phyloP scores from a whole-genome alignment of 1,284 basidiomycete genomes.

The Leccinum solheimii region DNA sequence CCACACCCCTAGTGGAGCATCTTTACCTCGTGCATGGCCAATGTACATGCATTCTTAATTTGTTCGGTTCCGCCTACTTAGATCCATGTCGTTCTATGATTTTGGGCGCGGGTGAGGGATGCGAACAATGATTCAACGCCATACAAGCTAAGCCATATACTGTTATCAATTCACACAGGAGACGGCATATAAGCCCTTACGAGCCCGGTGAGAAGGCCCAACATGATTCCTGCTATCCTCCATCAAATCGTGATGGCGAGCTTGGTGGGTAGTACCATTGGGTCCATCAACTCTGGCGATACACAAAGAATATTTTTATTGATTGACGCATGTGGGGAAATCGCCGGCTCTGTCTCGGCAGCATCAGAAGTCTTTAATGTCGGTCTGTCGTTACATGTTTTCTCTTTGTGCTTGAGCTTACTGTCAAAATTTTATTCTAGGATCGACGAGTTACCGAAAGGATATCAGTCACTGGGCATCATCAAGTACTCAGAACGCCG shows the following conservation, averaged over 20 bases:
- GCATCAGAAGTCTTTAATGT: not conserved
- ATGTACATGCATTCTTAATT: not conserved
- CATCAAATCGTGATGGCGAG: not conserved
- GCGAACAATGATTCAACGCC: not conserved
- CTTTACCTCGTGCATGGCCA: not conserved
- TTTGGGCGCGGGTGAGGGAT: not conserved
- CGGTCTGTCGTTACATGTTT: not conserved
- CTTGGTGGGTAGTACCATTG: not conserved
- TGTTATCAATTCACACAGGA: not conserved
- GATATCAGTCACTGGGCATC: conserved; percentile 49
- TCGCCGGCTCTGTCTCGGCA: not conserved
- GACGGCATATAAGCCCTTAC: not conserved
- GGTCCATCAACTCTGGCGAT: not conserved
- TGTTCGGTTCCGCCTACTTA: not conserved
- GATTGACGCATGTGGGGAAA: not conserved
- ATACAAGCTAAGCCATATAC: not conserved
- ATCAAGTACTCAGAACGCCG: conserved; percentile 43
- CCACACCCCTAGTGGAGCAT: not conserved
- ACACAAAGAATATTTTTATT: not conserved
- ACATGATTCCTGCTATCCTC: not conserved
- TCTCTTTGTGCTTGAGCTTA: not conserved
- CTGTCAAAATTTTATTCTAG: not conserved
- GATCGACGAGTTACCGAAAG: conserved; percentile 3
- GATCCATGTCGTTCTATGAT: not conserved
- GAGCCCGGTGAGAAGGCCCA: not conserved